Evolutionary conservation across 2,329 filamentous ascomycete species (phyloP).

Genomic region (Botryotinia narcissicola): DNA sequence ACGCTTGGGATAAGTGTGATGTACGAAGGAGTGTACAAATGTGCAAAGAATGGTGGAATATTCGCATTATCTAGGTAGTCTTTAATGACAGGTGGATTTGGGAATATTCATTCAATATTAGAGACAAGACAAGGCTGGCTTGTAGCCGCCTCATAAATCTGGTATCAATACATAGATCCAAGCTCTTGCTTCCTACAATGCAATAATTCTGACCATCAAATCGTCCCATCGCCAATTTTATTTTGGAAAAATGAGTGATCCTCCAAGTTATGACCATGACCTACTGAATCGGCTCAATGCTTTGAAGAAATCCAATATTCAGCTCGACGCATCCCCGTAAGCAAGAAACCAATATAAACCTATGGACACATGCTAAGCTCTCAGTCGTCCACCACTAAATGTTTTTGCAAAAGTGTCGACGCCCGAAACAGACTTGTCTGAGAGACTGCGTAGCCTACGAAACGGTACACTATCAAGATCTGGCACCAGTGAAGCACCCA

Average conservation of each 20-base stretch:
- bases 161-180: constrained; percentile 17
- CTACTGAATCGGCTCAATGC: constrained; percentile 38
- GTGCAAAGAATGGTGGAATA: background rate
- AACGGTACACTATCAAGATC: constrained; percentile 31
- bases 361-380: constrained; percentile 27
- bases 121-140: constrained; percentile 26
- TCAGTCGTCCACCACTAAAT: constrained; percentile 22
- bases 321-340: constrained; percentile 33
- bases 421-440: constrained; percentile 34
- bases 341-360: background rate
- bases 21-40: too few relatives aligned
- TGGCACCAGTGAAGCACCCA: constrained; percentile 19
- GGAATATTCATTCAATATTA: background rate
- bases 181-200: constrained; percentile 7
- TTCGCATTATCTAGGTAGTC: background rate
- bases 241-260: constrained; percentile 32
- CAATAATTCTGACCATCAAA: constrained; percentile 16
- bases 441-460: constrained; percentile 34
- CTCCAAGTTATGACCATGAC: constrained; percentile 34
- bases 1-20: background rate
- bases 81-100: background rate
- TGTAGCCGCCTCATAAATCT: constrained; percentile 30
- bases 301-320: constrained; percentile 36
- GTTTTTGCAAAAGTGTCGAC: constrained; percentile 23
- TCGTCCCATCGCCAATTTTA: background rate